Evolutionary conservation across 2,329 filamentous ascomycete species (phyloP), one percentile per base, ranked within the genome.

Genomic region (Zopfia rhizophila): DNA sequence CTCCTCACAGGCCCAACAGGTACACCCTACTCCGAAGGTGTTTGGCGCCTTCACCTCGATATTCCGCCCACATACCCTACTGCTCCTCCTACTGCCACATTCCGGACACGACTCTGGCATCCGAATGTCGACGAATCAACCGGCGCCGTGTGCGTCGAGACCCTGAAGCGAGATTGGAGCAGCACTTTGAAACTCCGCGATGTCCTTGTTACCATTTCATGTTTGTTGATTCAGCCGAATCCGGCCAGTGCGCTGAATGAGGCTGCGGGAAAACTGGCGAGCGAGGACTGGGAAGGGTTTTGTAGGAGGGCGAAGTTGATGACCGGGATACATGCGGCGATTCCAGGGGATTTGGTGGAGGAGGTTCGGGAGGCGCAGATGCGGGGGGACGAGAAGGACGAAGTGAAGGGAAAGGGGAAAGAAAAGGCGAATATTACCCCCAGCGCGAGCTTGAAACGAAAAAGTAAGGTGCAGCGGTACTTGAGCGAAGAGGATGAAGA

Each of bases 121-220:
- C 84, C 84, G 0, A 87, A 87, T 57, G 80, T 87, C 37, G 83
- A 86, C 51, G 81, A 84, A 39, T 72, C 75, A n/a, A 82, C 80
- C 0, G 84, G 84, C 4, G 79, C 79, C 1, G 82, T 87, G 3
- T 87, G 84, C 50, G 81, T 87, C 3, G 84, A 86, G 69, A 86
- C 84, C 2, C 61, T 87, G 31, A 87, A 86, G 70, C 74, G 82
- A 33, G 84, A 86, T 56, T 87, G 84, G 84, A 78, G 81, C 45
- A 70, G 75, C 11, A 79, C 73, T 19, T 66, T 86, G 52, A 85
- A 81, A 18, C 61, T 87, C 37, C 72, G 80, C 33, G 82, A 86
- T 69, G 82, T 86, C 3, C 67, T 86, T 13, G 68, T 79, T 16
- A 74, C 83, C 0, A 85, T 87, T 45, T 81, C 77, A 2, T 86